These are phyloP conservation scores for Trichoderma endophyticum DNA, from an alignment of 2,329 filamentous ascomycete species.

Conservation along the genomic window DNA sequence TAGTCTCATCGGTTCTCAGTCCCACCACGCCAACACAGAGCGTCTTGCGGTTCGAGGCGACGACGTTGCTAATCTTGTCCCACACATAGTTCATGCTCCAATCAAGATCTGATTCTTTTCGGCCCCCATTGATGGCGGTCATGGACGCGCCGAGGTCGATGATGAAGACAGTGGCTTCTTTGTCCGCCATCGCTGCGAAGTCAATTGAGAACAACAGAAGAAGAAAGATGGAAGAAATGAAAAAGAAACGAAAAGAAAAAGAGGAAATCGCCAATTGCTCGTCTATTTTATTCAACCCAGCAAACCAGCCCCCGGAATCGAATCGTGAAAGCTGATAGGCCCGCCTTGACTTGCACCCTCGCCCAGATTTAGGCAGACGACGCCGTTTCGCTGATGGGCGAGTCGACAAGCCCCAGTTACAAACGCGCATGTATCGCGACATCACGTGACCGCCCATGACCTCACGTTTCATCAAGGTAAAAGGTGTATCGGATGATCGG, in stretches of 20 bases:
- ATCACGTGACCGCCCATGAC: conserved; percentile 30
- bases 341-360: conserved; percentile 21
- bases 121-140: conserved; percentile 66
- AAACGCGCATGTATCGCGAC: conserved; percentile 30
- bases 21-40: conserved; percentile 77
- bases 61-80: conserved; percentile 77
- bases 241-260: not conserved
- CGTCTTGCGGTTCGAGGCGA: conserved; percentile 63
- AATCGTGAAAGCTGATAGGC: not conserved
- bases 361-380: conserved; percentile 25
- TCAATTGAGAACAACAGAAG: not conserved
- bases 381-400: not conserved
- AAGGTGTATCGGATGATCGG: not conserved
- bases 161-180: conserved; percentile 90
- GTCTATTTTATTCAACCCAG: not conserved
- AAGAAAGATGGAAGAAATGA: too few relatives aligned
- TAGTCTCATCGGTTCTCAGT: conserved; percentile 73
- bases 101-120: conserved; percentile 76
- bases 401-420: conserved; percentile 6
- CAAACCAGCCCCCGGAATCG: not conserved
- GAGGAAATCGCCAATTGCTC: not conserved
- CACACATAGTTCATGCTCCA: conserved; percentile 90
- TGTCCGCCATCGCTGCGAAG: conserved; percentile 68
- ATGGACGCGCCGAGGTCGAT: conserved; percentile 87
- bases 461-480: not conserved